Percentiles rank a stretch among this genome's conserved stretches.
These are phyloP conservation scores for Sporormia fimetaria DNA, from an alignment of 495 filamentous ascomycete species.

Conservation along the genomic window DNA sequence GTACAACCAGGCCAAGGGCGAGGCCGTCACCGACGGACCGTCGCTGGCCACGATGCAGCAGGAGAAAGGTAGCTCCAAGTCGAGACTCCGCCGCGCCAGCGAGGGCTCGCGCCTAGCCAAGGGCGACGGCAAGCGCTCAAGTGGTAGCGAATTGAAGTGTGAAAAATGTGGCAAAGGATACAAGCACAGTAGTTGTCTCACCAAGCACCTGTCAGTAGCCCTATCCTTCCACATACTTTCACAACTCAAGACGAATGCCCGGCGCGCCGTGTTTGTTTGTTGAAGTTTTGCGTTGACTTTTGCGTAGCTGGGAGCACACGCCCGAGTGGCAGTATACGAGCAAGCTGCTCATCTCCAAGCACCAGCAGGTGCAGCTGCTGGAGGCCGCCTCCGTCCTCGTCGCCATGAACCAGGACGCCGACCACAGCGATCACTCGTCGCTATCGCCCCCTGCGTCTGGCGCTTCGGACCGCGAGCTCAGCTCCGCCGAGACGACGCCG, in stretches of 20 bases:
- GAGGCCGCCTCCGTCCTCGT: slow-evolving; percentile 93
- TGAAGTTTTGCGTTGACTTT: slow-evolving; percentile 40
- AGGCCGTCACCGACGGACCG: slow-evolving; percentile 40
- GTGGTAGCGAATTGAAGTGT: slow-evolving; percentile 77
- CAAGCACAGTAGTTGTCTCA: slow-evolving; percentile 99
- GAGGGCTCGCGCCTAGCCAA: slow-evolving; percentile 73
- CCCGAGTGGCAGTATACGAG: slow-evolving; percentile 97
- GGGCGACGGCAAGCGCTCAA: slow-evolving; percentile 60
- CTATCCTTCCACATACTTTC: slow-evolving; percentile 27
- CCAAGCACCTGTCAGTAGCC: slow-evolving; percentile 99
- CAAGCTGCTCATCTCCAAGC: slow-evolving; percentile 97
- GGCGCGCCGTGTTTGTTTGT: slow-evolving; percentile 15
- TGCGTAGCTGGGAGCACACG: slow-evolving; percentile 92
- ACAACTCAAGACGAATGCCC: slow-evolving; percentile 22
- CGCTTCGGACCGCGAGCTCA: slow-evolving; percentile 59
- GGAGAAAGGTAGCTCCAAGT: slow-evolving; percentile 42
- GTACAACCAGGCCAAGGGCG: slow-evolving; percentile 19
- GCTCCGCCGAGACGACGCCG: slow-evolving; percentile 59
- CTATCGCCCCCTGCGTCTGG: slow-evolving; percentile 67
- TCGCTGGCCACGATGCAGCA: slow-evolving; percentile 28
- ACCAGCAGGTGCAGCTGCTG: slow-evolving; percentile 95
- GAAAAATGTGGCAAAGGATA: slow-evolving; percentile 99
- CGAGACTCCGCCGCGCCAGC: slow-evolving; percentile 68
- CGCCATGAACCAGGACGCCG: slow-evolving; percentile 69
- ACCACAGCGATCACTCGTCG: slow-evolving; percentile 69